Percentiles rank a stretch among this genome's conserved stretches.
phyloP scores from a whole-genome alignment of 2,329 filamentous ascomycete species.

The Xenosphaeropsis pyriputrescens region DNA sequence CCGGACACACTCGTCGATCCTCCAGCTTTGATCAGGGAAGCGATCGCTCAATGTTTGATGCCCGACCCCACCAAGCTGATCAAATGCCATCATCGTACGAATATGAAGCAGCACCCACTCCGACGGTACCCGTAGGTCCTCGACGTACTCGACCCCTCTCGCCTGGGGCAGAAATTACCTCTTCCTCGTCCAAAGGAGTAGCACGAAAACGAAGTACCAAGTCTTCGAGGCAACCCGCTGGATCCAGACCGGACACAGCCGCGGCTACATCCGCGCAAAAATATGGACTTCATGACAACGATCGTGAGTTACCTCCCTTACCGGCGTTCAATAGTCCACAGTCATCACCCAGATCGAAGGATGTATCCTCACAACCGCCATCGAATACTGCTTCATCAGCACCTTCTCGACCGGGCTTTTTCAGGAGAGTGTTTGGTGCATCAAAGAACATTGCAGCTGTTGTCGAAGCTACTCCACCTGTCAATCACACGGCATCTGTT shows the following conservation, averaged over 20 bases:
- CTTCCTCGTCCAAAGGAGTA: constrained; percentile 25
- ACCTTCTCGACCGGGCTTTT: constrained; percentile 75
- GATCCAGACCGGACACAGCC: too few species aligned
- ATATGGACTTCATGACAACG: constrained; percentile 5
- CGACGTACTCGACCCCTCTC: constrained; percentile 32
- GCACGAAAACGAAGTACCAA: constrained; percentile 43
- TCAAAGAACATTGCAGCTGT: constrained; percentile 33
- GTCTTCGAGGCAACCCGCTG: constrained; percentile 25
- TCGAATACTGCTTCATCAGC: constrained; percentile 23
- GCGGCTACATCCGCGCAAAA: too few species aligned
- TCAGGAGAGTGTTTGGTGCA: constrained; percentile 73
- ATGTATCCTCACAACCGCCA: constrained; percentile 5
- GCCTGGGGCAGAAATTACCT: constrained; percentile 10
- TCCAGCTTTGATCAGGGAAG: constrained; percentile 63
- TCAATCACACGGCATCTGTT: constrained; percentile 20
- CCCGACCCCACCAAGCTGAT: constrained; percentile 10
- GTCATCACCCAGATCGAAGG: constrained; percentile 17
- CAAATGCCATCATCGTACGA: constrained; percentile 25
- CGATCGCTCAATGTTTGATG: constrained; percentile 16
- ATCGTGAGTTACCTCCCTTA: constrained; percentile 14
- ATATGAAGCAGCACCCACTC: constrained; percentile 74
- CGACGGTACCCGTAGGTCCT: constrained; percentile 69
- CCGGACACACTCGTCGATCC: constrained; percentile 35
- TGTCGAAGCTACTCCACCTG: constrained; percentile 15
- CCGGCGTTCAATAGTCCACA: constrained; percentile 18